A percentile compares a stretch with the other conserved stretches of the same genome.
Conservation (phyloP, 139 green algal genomes). For the Micractinium sp. region DNA sequence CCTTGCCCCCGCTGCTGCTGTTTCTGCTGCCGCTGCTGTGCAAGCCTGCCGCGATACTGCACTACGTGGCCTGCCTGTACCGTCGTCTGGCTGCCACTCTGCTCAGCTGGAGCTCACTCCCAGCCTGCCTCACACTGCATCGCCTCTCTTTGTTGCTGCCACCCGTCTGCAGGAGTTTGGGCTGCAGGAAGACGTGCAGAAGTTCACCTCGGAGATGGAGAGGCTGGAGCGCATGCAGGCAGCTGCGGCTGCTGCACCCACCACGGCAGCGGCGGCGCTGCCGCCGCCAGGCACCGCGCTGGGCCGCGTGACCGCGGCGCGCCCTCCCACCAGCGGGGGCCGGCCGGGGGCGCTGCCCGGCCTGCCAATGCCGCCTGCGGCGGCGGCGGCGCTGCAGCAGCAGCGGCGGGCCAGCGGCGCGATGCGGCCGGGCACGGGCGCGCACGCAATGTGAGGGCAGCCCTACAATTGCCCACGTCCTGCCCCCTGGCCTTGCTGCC, state of each 20-base stretch:
- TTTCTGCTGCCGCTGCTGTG: slow-evolving; percentile 18
- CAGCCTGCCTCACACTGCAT: too few relatives aligned
- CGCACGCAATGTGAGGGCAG: too few relatives aligned
- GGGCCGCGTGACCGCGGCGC: slow-evolving; percentile 9
- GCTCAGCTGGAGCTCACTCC: too few relatives aligned
- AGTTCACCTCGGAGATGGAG: slow-evolving; percentile 27
- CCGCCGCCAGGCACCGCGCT: slow-evolving; percentile 1
- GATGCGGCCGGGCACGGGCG: neutral
- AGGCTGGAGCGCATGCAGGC: slow-evolving; percentile 41
- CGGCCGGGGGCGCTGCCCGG: neutral
- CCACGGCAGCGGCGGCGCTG: neutral
- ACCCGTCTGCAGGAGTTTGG: slow-evolving; percentile 27
- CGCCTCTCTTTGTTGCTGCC: too few relatives aligned
- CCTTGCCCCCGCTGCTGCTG: neutral
- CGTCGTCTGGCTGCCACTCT: too few relatives aligned
- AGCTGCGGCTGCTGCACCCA: neutral
- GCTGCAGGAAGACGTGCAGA: slow-evolving; percentile 33
- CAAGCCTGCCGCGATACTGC: neutral
- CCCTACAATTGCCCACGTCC: neutral
- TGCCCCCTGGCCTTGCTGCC: neutral
- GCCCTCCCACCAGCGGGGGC: neutral
- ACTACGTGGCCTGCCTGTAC: neutral
- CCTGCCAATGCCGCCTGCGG: neutral
- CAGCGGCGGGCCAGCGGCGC: neutral
- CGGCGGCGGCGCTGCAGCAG: neutral